Base-by-base conservation (phyloP, 225 moss, liverwort and hornwort species). In the Anthoceros angustus region DNA sequence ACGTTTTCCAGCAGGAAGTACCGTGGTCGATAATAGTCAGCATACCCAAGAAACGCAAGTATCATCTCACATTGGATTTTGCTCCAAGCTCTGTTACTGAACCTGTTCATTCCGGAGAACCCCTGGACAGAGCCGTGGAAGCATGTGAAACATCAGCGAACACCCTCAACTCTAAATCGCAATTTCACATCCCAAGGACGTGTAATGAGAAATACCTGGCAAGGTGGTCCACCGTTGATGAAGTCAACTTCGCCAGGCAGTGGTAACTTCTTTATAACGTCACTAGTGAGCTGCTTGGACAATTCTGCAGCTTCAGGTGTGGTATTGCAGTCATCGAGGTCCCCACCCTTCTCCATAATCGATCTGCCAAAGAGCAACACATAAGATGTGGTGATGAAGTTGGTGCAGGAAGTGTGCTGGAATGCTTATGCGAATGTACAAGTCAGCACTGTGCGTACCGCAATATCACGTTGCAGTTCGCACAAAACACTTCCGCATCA, bases 51-150 rank as follows among this genome's bases (percentile, higher is more conserved):
- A 63, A 88, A 98, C 3, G 80, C 79, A 38, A 98, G 67, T 70
- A 98, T 98, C 95, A 98, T 98, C 71, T 98, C 95, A 74, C 95
- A 98, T 69, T 98, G 95, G 40, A 98, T 88, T 87, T 98, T 98
- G 80, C 92, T 92, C 95, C 95, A 98, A 25, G 81, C 84, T 71
- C 95, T 84, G 25, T 85, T 88, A 63, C 82, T 98, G 64, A 98
- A 98, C 69, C 95, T 82, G 39, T 98, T 98, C 95, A 98, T 98
- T 71, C 95, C 95, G 64, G 95, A 98, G 66, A 98, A 98, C 25
- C 95, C 95, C 95, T 98, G 77, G 6, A 55, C 4, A 12, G n/a
- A 55, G 55, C 18, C 18, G 7, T 23, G n/a, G 23, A 23, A 23
- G 11, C 45, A 46, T 11, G 23, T 20, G 55, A 18, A 55, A 12